Base-by-base conservation (phyloP, 2,329 filamentous ascomycete species). In the Pseudocercospora cruenta region DNA sequence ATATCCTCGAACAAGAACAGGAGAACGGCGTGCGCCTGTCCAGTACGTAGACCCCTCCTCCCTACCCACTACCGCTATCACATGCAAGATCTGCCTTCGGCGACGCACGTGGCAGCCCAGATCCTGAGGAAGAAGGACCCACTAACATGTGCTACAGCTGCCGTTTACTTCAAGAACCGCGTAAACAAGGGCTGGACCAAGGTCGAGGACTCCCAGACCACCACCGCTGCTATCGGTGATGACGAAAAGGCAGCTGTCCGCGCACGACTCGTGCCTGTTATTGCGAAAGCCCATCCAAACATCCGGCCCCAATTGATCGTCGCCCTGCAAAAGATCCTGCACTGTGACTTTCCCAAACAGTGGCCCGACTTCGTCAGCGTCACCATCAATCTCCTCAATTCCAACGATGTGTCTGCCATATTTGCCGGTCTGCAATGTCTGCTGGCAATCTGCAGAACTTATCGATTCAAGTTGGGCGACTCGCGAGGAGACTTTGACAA, bases 101-200 rank as follows among this genome's bases (percentile, higher is more conserved):
- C 28, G 21, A 16, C 55, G 55, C 55, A 58, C 55, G 55, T 58
- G 55, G 55, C 31, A 39, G 55, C 16, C 55, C 22, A 43, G 31
- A 59, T 62, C 47, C 54, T 54, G 22, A 54, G 16, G 47, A 55
- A 33, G 22, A 55, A 28, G n/a, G 45, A 12, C 33, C 47, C n/a
- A 49, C 67, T 68, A 57, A 68, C 68, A 61, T 22, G 31, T 21
- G 39, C 16, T 31, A 60, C 80, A 97, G 94, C 93, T 76, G 94
- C 94, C 77, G 92, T 99, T 74, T 99, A 98, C 82, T 88, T 98
- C 79, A 99, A 99, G 84, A 98, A 99, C 82, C 91, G 94, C 78
- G 91, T 98, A 79, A 94, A 91, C 79, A 91, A 94, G 78, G 93
- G 92, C 75, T 99, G 95, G 95, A 87, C 90, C 63, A 88, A 87